Percentiles rank a stretch among this genome's conserved stretches.
These are phyloP conservation scores for Mrakia frigida DNA, from an alignment of 768 basidiomycete species.

Conservation along the genomic window DNA sequence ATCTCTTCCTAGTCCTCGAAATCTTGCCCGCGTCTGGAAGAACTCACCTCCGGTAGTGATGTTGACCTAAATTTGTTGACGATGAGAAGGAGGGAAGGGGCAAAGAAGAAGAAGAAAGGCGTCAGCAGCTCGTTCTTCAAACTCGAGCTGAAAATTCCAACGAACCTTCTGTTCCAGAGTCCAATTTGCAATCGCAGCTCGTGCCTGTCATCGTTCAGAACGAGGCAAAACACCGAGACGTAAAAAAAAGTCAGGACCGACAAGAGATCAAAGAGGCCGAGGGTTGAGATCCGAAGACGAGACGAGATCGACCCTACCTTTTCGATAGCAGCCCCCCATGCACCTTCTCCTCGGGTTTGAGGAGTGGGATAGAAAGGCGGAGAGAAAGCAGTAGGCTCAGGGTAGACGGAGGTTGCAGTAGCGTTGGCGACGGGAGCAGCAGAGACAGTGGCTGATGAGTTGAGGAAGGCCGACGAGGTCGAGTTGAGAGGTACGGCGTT, in stretches of 20 bases:
- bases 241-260: too few relatives aligned
- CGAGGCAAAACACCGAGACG: too few relatives aligned
- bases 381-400: neutral
- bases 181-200: conserved; percentile 42
- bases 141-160: neutral
- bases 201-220: too few relatives aligned
- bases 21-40: too few relatives aligned
- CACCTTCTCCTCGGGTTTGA: neutral
- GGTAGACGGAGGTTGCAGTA: neutral
- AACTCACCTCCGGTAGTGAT: conserved; percentile 55
- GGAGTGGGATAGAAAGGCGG: neutral
- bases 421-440: neutral
- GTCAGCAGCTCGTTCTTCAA: neutral
- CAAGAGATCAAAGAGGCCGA: neutral
- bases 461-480: neutral
- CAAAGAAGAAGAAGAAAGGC: neutral
- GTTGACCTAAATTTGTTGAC: too few relatives aligned
- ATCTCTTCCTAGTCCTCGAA: neutral
- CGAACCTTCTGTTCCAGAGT: conserved; percentile 54
- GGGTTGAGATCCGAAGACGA: too few relatives aligned
- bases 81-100: too few relatives aligned
- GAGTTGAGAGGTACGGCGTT: neutral
- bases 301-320: neutral
- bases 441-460: neutral
- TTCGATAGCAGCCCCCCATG: neutral